Conservation (phyloP, 2,329 filamentous ascomycete genomes). For the Akanthomyces lecanii region DNA sequence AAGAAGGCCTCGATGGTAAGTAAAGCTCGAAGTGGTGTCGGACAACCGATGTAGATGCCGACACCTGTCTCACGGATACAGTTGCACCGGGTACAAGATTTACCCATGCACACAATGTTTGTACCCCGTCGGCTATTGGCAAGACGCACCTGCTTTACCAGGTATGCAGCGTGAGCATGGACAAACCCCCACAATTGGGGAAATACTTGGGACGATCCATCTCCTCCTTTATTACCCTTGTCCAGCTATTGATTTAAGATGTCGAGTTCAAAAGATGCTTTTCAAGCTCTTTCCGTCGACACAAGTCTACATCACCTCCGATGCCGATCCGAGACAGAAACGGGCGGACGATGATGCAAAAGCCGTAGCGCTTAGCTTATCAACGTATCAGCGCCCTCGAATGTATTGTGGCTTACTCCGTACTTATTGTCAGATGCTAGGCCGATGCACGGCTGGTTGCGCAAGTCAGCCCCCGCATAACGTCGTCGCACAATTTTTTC, state of each 20-base stretch:
- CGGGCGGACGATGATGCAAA: background rate
- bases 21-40: background rate
- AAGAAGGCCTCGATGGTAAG: background rate
- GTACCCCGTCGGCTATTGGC: background rate
- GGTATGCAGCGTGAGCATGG: too few species aligned
- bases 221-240: too few species aligned
- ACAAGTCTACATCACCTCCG: background rate
- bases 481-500: conserved; percentile 5
- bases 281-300: background rate
- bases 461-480: conserved; percentile 2
- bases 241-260: too few species aligned
- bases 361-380: background rate
- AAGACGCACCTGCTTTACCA: background rate
- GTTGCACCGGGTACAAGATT: conserved; percentile 2
- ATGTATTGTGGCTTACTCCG: background rate
- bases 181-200: too few species aligned
- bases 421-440: background rate
- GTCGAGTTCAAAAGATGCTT: too few species aligned
- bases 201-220: background rate
- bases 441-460: background rate
- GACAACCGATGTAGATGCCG: background rate
- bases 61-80: background rate
- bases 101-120: background rate
- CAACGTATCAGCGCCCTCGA: background rate
- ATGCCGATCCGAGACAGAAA: background rate